Conservation (phyloP, 2,329 filamentous ascomycete genomes). For the Pseudogymnoascus sp. region DNA sequence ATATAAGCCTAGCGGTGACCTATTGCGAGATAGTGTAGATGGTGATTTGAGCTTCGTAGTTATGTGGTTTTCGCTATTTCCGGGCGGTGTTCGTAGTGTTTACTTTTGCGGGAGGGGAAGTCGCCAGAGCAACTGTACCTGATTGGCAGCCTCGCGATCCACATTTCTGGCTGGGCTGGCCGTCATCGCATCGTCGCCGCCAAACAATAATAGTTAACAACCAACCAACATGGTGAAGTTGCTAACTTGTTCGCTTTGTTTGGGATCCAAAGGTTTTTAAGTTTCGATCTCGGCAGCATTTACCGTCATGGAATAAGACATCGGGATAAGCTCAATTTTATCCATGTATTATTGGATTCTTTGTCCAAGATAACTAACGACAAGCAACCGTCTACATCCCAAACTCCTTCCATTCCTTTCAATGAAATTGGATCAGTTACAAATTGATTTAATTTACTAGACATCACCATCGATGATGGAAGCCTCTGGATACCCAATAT, state of each 20-base stretch:
- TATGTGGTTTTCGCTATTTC: background rate
- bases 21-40: background rate
- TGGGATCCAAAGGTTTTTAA: background rate
- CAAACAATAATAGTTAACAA: background rate
- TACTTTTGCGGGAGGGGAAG: constrained; percentile 8
- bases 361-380: background rate
- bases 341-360: background rate
- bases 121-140: constrained; percentile 6
- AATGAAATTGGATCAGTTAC: background rate
- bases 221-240: background rate
- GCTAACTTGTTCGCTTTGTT: background rate
- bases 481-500: background rate
- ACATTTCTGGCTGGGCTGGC: background rate
- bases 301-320: background rate
- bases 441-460: background rate
- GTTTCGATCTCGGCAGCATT: background rate
- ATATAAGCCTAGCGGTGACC: too few relatives aligned
- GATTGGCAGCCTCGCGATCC: constrained; percentile 7
- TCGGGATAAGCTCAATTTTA: background rate
- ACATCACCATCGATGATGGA: background rate
- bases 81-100: background rate
- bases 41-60: background rate
- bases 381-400: background rate
- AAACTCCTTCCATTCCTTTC: background rate
- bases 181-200: background rate